A percentile compares a stretch with the other conserved stretches of the same genome.
Conservation (phyloP, 2,329 filamentous ascomycete species). For the Fusarium pseudoanthophilum region DNA sequence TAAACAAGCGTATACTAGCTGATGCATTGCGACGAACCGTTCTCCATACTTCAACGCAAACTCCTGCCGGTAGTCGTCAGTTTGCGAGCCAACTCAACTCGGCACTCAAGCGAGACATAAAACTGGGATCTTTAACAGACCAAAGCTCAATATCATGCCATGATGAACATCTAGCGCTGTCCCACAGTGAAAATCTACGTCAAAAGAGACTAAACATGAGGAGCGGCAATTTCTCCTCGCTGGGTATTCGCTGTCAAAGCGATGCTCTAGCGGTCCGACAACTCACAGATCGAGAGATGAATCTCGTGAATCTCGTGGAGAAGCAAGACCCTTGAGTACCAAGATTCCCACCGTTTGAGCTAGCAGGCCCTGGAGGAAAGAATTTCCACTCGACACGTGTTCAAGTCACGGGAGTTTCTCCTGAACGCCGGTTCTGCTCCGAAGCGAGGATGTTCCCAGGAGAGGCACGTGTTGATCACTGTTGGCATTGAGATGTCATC, state of each 20-base stretch:
- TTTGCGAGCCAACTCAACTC: slow-evolving; percentile 11
- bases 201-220: slow-evolving; percentile 15
- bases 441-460: slow-evolving; percentile 35
- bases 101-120: slow-evolving; percentile 26
- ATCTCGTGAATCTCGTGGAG: slow-evolving; percentile 35
- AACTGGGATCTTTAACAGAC: slow-evolving; percentile 25
- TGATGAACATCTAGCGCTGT: slow-evolving; percentile 25
- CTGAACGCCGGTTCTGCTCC: slow-evolving; percentile 14
- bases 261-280: slow-evolving; percentile 26
- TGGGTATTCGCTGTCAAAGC: slow-evolving; percentile 29
- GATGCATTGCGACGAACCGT: slow-evolving; percentile 18
- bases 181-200: slow-evolving; percentile 3
- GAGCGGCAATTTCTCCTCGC: slow-evolving; percentile 25
- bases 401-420: slow-evolving; percentile 14
- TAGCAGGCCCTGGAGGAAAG: slow-evolving; percentile 4
- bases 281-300: slow-evolving; percentile 37
- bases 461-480: slow-evolving; percentile 11
- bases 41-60: slow-evolving; percentile 15
- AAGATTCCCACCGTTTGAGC: background rate
- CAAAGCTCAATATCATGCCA: slow-evolving; percentile 37
- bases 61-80: slow-evolving; percentile 26
- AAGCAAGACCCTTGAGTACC: slow-evolving; percentile 5
- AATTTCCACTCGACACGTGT: slow-evolving; percentile 39
- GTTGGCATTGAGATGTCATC: background rate
- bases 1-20: slow-evolving; percentile 16